These are phyloP conservation scores for Aspergillus ostianus DNA, from an alignment of 495 filamentous ascomycete species.

Conservation along the genomic window DNA sequence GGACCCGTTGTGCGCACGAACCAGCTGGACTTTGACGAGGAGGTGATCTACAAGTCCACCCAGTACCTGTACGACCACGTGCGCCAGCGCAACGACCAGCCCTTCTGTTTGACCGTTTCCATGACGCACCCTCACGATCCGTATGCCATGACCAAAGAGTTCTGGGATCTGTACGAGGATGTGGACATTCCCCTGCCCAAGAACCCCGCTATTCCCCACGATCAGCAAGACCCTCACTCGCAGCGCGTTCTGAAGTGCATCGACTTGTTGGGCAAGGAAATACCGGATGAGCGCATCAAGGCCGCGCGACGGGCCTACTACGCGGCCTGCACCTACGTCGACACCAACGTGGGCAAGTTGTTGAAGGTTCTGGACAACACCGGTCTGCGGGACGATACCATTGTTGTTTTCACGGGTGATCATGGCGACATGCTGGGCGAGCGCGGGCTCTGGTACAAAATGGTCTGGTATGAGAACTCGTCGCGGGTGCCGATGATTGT, in stretches of 20 bases:
- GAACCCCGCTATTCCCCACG: constrained; percentile 63
- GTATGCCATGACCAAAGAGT: constrained; percentile 84
- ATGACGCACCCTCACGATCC: constrained; percentile 91
- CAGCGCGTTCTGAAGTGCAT: constrained; percentile 77
- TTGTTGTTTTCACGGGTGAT: constrained; percentile 83
- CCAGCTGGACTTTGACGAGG: constrained; percentile 92
- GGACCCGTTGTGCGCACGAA: constrained; percentile 81
- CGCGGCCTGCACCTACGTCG: constrained; percentile 83
- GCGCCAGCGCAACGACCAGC: constrained; percentile 63
- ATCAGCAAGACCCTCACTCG: constrained; percentile 79
- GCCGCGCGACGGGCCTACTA: constrained; percentile 82
- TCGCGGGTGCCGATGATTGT: constrained; percentile 80
- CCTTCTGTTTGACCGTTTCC: constrained; percentile 86
- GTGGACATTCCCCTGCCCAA: constrained; percentile 82
- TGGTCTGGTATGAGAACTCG: constrained; percentile 84
- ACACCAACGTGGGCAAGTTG: constrained; percentile 80
- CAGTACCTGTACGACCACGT: constrained; percentile 85
- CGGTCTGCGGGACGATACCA: constrained; percentile 74
- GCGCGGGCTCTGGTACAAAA: constrained; percentile 90
- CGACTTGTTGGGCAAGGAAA: constrained; percentile 72
- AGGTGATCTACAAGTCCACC: constrained; percentile 80
- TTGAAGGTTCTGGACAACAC: constrained; percentile 70
- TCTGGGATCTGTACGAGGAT: constrained; percentile 83
- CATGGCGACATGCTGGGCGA: constrained; percentile 94
- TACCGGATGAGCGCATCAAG: constrained; percentile 76